These are phyloP conservation scores for Delonix regia DNA, from an alignment of 306 rosid genomes.

Conservation along the genomic window DNA sequence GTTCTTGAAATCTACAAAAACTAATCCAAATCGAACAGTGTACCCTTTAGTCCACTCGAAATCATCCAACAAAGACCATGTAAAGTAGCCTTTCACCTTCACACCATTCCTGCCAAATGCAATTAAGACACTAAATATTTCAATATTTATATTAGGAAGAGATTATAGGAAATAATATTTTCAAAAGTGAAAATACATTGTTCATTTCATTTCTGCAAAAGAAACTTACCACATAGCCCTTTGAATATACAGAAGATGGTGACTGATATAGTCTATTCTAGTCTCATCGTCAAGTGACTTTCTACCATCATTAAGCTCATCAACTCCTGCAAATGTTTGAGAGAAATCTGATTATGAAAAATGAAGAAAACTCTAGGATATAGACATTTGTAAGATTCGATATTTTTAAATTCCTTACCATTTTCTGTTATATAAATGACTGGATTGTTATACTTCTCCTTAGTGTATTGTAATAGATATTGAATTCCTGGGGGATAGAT, in stretches of 20 bases:
- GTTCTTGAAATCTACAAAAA: conserved; percentile 42
- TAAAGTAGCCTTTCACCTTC: conserved; percentile 50
- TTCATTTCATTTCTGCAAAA: neutral
- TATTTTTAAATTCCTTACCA: conserved; percentile 43
- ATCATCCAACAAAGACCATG: conserved; percentile 56
- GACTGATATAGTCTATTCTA: conserved; percentile 33
- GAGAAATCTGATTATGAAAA: neutral
- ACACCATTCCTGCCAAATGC: conserved; percentile 38
- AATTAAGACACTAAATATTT: neutral
- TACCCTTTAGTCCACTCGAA: conserved; percentile 48
- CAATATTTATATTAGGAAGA: neutral
- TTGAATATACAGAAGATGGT: conserved; percentile 30
- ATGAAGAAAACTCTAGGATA: neutral
- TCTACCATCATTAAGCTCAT: conserved; percentile 39
- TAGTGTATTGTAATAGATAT: conserved; percentile 50
- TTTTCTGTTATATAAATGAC: conserved; percentile 66
- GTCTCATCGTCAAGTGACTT: conserved; percentile 31
- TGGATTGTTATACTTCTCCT: conserved; percentile 55
- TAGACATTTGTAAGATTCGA: neutral
- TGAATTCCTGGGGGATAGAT: conserved; percentile 64
- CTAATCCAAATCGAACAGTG: conserved; percentile 41
- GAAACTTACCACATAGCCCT: conserved; percentile 43
- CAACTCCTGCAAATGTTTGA: conserved; percentile 38
- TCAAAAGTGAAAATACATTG: no score
- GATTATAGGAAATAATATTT: no score